phyloP scores from a whole-genome alignment of 306 rosid species.

The Pyrus pyrifolia region DNA sequence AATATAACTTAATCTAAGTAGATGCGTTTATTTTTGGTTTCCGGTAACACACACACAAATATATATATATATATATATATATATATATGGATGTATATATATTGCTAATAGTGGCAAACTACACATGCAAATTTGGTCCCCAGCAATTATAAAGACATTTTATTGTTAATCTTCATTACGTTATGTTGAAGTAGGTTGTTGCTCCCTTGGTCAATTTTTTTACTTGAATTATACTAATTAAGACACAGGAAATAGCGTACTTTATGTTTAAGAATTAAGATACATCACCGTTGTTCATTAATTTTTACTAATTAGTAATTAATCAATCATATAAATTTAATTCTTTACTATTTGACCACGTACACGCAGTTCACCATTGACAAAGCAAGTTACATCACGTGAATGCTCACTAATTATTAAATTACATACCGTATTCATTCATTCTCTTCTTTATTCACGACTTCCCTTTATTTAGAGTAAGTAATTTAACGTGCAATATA shows the following conservation, averaged over 20 bases:
- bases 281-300: background rate
- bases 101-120: background rate
- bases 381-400: background rate
- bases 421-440: too few species aligned
- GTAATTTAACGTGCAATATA: too few species aligned
- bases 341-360: background rate
- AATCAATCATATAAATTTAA: too few species aligned
- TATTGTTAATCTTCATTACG: background rate
- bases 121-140: conserved; percentile 4
- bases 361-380: too few species aligned
- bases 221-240: conserved; percentile 2
- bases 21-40: background rate
- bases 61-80: background rate
- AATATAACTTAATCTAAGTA: background rate
- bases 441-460: too few species aligned
- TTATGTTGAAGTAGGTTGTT: background rate
- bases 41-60: too few species aligned
- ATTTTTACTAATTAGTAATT: too few species aligned
- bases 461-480: too few species aligned
- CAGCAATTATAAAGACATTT: conserved; percentile 1
- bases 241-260: background rate
- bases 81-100: too few species aligned
- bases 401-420: too few species aligned
- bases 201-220: conserved; percentile 10
- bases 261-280: background rate